Conservation (phyloP, 1,139 yeast genomes). For the Scheffersomyces segobiensis region DNA sequence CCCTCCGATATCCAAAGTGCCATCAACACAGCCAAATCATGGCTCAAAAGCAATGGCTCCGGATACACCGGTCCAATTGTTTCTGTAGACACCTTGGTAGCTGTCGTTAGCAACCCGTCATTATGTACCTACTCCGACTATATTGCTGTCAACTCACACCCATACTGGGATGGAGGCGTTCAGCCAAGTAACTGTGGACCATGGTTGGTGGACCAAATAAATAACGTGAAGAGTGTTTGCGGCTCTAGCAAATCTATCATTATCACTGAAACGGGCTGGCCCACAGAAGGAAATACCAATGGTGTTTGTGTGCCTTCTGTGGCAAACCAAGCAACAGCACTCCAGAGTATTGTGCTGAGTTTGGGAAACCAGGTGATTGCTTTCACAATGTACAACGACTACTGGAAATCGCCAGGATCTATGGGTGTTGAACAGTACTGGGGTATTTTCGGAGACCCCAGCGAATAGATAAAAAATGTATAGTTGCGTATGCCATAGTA, state of each 20-base stretch:
- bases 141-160: constrained; percentile 80
- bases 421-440: constrained; percentile 71
- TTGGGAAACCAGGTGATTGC: constrained; percentile 60
- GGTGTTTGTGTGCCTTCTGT: constrained; percentile 74
- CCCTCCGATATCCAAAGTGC: constrained; percentile 57
- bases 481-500: background rate
- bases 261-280: constrained; percentile 84
- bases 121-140: constrained; percentile 73
- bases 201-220: constrained; percentile 68
- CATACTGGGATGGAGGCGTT: constrained; percentile 74
- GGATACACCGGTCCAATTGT: constrained; percentile 73
- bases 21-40: constrained; percentile 56
- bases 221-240: constrained; percentile 67
- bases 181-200: constrained; percentile 66
- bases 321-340: constrained; percentile 60
- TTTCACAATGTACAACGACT: constrained; percentile 74
- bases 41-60: constrained; percentile 52
- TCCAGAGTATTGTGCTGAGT: constrained; percentile 52
- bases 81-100: constrained; percentile 77
- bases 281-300: constrained; percentile 63
- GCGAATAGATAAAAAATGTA: constrained; percentile 1
- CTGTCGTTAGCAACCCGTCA: constrained; percentile 68
- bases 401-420: constrained; percentile 74
- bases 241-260: constrained; percentile 57
- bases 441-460: constrained; percentile 43